Conservation (phyloP, 371 early-diverging fungal species). For the Actinomucor elegans region DNA sequence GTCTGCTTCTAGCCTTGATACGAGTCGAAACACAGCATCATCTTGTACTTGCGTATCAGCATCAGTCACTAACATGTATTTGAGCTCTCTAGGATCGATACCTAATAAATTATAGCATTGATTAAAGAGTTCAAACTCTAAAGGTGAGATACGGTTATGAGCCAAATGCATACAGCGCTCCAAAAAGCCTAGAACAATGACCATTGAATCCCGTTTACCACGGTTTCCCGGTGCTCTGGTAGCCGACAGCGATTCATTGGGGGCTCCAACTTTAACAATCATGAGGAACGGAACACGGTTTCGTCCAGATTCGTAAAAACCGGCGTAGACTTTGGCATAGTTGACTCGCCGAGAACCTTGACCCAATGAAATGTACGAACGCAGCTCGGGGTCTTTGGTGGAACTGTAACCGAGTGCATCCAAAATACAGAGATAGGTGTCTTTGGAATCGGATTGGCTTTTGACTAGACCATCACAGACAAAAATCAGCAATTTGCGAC, state of each 20-base stretch:
- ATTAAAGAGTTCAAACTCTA: slow-evolving; percentile 49
- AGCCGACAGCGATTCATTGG: slow-evolving; percentile 12
- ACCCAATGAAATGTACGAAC: slow-evolving; percentile 44
- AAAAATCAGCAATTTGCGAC: slow-evolving; percentile 47
- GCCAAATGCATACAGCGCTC: slow-evolving; percentile 50
- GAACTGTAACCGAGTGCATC: slow-evolving; percentile 46
- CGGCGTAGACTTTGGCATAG: slow-evolving; percentile 48
- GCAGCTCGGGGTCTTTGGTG: slow-evolving; percentile 36
- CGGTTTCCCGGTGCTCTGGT: slow-evolving; percentile 37
- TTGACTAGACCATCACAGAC: slow-evolving; percentile 47
- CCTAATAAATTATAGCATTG: slow-evolving; percentile 48
- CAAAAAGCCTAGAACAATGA: slow-evolving; percentile 40
- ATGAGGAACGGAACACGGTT: slow-evolving; percentile 50
- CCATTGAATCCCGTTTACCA: slow-evolving; percentile 48
- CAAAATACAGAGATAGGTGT: slow-evolving; percentile 37
- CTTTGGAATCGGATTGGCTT: slow-evolving; percentile 26
- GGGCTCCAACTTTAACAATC: slow-evolving; percentile 40
- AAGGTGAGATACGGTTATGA: slow-evolving; percentile 37
- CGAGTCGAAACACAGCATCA: slow-evolving; percentile 32
- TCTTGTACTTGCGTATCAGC: slow-evolving; percentile 45
- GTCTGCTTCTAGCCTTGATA: slow-evolving; percentile 39
- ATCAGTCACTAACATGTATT: slow-evolving; percentile 47
- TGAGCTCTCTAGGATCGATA: slow-evolving; percentile 47
- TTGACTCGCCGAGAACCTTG: slow-evolving; percentile 33
- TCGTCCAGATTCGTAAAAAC: slow-evolving; percentile 45